Evolutionary conservation across 345 rosid genomes (phyloP), one percentile per base, ranked within the genome.

Genomic region (Raphanus sativus): DNA sequence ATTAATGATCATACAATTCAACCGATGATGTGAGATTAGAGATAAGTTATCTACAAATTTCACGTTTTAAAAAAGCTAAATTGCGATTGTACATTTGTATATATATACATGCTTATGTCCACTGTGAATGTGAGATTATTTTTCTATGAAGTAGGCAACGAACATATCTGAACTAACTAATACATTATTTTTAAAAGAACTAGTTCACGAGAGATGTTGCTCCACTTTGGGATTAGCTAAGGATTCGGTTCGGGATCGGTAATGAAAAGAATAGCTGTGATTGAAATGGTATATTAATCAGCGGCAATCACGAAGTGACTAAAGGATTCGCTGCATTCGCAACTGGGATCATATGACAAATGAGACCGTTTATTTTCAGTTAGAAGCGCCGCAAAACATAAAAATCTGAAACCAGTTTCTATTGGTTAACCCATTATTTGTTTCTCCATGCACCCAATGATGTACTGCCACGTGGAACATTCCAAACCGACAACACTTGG

Each of bases 341-440:
- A 80, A 73, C 55, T 74, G 71, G 71, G 48, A 7, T 70, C 21
- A 50, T 50, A 9, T 50, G 16, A 36, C 69, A 62, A n/a, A 75
- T 4, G 75, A 71, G 36, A 71, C 77, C 3, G 69, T 80, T 56
- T n/a, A 16, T 33, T 80, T 71, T 71, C 73, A 75, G 74, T 80
- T 75, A 75, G 60, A 80, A 80, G 80, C 83, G 80, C 77, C 80
- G 83, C 70, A 65, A 40, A 29, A 71, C 38, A 71, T 64, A 71
- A 75, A 80, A 77, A 65, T 75, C 13, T 71, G 65, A 45, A 75
- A 65, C 72, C 69, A 70, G 68, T 70, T 65, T 29, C 58, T 50
- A 79, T 79, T 68, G 74, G 80, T 50, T 71, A 25, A 45, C 64
- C 72, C 59, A 59, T 70, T 28, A 80, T 75, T 80, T 74, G 54